Conservation (phyloP, 2,329 filamentous ascomycete species). For the Sporothrix variecibatus region DNA sequence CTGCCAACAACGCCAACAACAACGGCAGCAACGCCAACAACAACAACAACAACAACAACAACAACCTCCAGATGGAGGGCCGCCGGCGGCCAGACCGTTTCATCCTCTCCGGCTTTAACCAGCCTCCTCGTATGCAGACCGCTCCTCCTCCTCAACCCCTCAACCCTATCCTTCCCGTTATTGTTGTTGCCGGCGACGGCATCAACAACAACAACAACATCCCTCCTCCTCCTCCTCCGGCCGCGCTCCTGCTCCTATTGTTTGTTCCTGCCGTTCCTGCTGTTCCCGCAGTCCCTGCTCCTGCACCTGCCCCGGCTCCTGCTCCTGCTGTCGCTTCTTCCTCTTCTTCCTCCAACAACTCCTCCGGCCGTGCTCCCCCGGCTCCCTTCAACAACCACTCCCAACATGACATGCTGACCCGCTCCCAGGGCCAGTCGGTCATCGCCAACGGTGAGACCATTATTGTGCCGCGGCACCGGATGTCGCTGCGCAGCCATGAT, state of each 20-base stretch:
- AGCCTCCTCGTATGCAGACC: neutral
- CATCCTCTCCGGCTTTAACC: neutral
- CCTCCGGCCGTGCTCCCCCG: neutral
- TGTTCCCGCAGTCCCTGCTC: neutral
- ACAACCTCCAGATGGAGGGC: neutral
- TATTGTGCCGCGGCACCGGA: slow-evolving; percentile 5
- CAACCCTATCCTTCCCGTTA: neutral
- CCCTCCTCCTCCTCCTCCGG: neutral
- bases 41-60: neutral
- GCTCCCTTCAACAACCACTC: neutral
- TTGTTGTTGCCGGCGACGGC: neutral
- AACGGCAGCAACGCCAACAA: neutral
- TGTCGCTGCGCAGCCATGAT: neutral
- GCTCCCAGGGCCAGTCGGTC: neutral
- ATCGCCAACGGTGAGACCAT: neutral
- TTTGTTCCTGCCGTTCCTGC: neutral
- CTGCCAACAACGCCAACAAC: neutral
- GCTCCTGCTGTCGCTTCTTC: neutral
- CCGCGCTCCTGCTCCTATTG: neutral
- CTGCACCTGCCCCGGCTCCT: neutral
- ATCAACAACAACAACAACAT: neutral
- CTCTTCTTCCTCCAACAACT: no score
- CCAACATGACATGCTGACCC: slow-evolving; percentile 7
- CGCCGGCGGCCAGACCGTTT: neutral
- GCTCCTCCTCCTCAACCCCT: neutral